Evolutionary conservation across 208 protist genomes (phyloP).

Genomic region (Leishmania braziliensis): DNA sequence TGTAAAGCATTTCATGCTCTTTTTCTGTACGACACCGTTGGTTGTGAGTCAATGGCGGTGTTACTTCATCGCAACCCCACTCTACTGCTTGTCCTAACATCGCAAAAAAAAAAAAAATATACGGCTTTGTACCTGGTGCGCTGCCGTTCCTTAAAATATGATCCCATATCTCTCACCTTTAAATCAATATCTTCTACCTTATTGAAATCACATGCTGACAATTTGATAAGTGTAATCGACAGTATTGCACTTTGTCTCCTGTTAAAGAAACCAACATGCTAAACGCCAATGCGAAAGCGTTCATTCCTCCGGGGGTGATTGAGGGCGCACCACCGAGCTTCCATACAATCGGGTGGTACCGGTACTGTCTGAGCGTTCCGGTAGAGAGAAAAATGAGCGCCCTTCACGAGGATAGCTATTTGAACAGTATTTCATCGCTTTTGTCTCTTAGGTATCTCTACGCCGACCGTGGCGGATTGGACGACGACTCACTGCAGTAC

Average conservation of each 20-base stretch:
- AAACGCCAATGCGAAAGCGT: constrained; percentile 82
- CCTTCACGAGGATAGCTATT: constrained; percentile 31
- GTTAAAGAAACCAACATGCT: constrained; percentile 41
- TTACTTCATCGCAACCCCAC: background rate
- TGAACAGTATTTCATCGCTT: constrained; percentile 54
- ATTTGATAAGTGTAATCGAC: background rate
- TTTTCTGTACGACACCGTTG: background rate
- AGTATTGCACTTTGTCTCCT: background rate
- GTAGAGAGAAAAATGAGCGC: constrained; percentile 31
- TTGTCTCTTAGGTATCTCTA: constrained; percentile 55
- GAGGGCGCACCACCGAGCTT: constrained; percentile 26
- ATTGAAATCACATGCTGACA: background rate
- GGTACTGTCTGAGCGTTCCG: constrained; percentile 59
- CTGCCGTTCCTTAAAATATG: background rate
- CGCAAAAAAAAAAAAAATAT: too few relatives aligned
- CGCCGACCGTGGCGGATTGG: constrained; percentile 43
- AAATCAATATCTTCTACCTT: background rate
- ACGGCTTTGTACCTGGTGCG: background rate
- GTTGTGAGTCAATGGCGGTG: background rate
- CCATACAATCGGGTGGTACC: constrained; percentile 44
- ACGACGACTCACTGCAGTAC: constrained; percentile 55
- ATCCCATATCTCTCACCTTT: background rate
- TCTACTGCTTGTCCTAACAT: background rate
- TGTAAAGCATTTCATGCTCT: background rate
- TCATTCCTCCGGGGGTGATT: constrained; percentile 52